Percentiles rank a stretch among this genome's conserved stretches.
phyloP scores from a whole-genome alignment of 2,329 filamentous ascomycete genomes.

The Fusarium sp. region DNA sequence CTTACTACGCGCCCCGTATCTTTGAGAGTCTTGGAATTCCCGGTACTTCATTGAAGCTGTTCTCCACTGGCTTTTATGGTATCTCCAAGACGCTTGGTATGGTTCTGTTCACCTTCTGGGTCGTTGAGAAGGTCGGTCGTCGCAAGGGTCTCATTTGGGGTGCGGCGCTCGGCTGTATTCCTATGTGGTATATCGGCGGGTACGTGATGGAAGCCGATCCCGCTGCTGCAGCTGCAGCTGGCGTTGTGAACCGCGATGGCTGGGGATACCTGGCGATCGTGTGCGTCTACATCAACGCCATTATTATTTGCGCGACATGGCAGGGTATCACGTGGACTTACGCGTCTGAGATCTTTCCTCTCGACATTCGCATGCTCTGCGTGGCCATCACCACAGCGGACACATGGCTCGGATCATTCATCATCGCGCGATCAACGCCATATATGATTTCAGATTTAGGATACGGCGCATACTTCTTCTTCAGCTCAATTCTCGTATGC shows the following conservation, averaged over 20 bases:
- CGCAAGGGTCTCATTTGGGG: constrained; percentile 60
- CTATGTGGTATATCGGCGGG: constrained; percentile 56
- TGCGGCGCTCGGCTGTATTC: constrained; percentile 52
- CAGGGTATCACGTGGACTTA: constrained; percentile 59
- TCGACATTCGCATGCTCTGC: constrained; percentile 52
- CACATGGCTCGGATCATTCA: constrained; percentile 55
- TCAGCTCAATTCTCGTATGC: constrained; percentile 58
- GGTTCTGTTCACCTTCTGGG: constrained; percentile 56
- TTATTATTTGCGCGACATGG: constrained; percentile 55
- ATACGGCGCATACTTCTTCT: constrained; percentile 67
- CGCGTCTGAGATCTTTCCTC: constrained; percentile 60
- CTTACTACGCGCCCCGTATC: constrained; percentile 62
- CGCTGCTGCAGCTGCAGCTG: constrained; percentile 56
- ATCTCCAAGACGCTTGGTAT: constrained; percentile 53
- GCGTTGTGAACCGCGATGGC: constrained; percentile 56
- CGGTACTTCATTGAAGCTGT: constrained; percentile 49
- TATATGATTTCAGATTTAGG: constrained; percentile 56
- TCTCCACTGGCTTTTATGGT: constrained; percentile 57
- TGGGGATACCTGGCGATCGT: constrained; percentile 60
- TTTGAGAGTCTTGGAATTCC: constrained; percentile 53
- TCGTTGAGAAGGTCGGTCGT: constrained; percentile 61
- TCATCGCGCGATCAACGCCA: constrained; percentile 54
- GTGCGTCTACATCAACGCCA: constrained; percentile 57
- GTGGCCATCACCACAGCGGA: constrained; percentile 51
- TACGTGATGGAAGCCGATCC: constrained; percentile 52